phyloP scores from a whole-genome alignment of 2,329 filamentous ascomycete species.

The Massarina eburnea region DNA sequence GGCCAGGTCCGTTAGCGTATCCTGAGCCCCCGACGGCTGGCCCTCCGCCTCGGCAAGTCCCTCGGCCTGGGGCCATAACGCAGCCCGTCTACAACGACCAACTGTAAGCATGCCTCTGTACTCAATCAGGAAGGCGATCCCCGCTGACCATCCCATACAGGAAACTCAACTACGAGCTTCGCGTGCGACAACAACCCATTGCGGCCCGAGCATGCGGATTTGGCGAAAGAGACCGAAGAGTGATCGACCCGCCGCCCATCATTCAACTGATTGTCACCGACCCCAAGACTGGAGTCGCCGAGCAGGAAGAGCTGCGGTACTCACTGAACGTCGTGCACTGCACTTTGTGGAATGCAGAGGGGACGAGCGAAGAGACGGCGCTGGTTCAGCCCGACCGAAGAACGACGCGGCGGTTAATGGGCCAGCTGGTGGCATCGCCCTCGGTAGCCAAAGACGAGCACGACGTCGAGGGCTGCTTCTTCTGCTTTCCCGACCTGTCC shows the following conservation, averaged over 20 bases:
- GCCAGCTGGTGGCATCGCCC: conserved; percentile 73
- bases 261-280: conserved; percentile 71
- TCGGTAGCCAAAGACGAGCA: conserved; percentile 76
- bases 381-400: conserved; percentile 70
- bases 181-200: conserved; percentile 74
- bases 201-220: conserved; percentile 81
- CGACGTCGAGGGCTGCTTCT: conserved; percentile 75
- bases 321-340: conserved; percentile 74
- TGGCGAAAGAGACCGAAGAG: conserved; percentile 77
- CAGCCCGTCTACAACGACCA: conserved; percentile 43
- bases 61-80: conserved; percentile 41
- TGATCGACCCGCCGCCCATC: conserved; percentile 83
- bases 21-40: conserved; percentile 32
- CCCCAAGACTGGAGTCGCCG: conserved; percentile 50
- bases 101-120: conserved; percentile 35
- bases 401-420: conserved; percentile 76
- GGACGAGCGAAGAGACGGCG: conserved; percentile 66
- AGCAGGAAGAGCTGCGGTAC: conserved; percentile 63
- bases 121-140: conserved; percentile 18
- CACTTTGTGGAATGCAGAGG: conserved; percentile 71
- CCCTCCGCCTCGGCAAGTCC: conserved; percentile 35
- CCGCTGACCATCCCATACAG: conserved; percentile 28
- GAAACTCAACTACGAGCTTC: conserved; percentile 52
- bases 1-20: conserved; percentile 36
- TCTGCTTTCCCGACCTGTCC: conserved; percentile 81